Evolutionary conservation across 208 protist species (phyloP).

Genomic region (Trypanosoma avium): DNA sequence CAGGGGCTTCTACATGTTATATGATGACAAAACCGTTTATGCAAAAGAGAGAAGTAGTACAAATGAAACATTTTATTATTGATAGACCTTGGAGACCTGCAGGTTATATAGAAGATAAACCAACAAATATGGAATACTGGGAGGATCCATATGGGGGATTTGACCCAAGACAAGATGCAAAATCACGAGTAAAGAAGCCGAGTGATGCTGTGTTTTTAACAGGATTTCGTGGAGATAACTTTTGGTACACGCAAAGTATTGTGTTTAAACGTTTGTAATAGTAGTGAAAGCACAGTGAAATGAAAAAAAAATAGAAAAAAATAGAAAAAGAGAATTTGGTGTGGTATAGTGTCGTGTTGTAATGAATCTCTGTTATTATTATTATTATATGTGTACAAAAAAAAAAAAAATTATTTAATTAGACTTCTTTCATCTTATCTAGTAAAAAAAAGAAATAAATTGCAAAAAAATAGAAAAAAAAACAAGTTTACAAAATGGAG

Average conservation of each 20-base stretch:
- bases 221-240: constrained; percentile 56
- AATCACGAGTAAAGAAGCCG: constrained; percentile 72
- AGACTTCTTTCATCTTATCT: too few species aligned
- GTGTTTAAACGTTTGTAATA: constrained; percentile 78
- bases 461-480: constrained; percentile 6
- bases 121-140: constrained; percentile 80
- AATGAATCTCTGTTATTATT: too few species aligned
- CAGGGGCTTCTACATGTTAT: constrained; percentile 75
- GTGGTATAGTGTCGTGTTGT: too few species aligned
- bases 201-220: constrained; percentile 63
- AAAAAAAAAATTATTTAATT: constrained; percentile 12
- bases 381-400: too few species aligned
- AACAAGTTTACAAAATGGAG: constrained; percentile 9
- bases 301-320: not conserved
- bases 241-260: constrained; percentile 91
- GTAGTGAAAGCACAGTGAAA: not conserved
- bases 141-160: constrained; percentile 84
- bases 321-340: not conserved
- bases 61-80: constrained; percentile 54
- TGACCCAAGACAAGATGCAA: constrained; percentile 76
- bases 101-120: constrained; percentile 74
- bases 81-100: constrained; percentile 73
- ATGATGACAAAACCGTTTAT: constrained; percentile 76
- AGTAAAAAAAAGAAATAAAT: not conserved
- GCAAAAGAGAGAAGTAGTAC: constrained; percentile 41